phyloP scores from a whole-genome alignment of 1,284 basidiomycete genomes.

The Cronartium quercuum region DNA sequence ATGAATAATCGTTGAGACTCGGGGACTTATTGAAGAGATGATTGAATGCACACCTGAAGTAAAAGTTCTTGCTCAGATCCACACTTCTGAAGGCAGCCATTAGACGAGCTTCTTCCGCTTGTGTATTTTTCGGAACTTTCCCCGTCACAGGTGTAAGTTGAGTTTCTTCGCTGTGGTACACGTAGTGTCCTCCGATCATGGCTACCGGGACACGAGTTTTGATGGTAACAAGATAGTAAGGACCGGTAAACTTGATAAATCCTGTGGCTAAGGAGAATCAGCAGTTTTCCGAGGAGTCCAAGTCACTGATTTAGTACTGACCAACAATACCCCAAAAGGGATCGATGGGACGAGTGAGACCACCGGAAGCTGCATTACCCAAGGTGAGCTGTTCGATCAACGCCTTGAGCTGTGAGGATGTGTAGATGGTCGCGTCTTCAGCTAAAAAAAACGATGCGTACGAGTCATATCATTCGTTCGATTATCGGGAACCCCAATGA shows the following conservation, averaged over 20 bases:
- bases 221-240: constrained; percentile 49
- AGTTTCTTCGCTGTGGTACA: constrained; percentile 93
- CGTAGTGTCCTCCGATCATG: constrained; percentile 88
- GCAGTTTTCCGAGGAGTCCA: constrained; percentile 42
- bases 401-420: constrained; percentile 75
- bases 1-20: constrained; percentile 15
- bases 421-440: constrained; percentile 82
- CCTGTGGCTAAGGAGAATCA: constrained; percentile 56
- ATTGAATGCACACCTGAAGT: constrained; percentile 68
- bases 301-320: constrained; percentile 41
- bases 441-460: constrained; percentile 48
- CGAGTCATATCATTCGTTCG: background rate
- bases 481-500: background rate
- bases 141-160: constrained; percentile 69
- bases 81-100: constrained; percentile 95
- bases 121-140: constrained; percentile 51
- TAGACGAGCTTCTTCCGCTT: constrained; percentile 52
- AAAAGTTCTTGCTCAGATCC: constrained; percentile 97
- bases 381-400: constrained; percentile 84
- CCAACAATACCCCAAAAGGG: constrained; percentile 27
- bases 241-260: constrained; percentile 48
- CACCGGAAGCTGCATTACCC: constrained; percentile 68
- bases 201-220: constrained; percentile 86
- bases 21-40: background rate
- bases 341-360: constrained; percentile 56